Percentiles rank a stretch among this genome's conserved stretches.
phyloP scores from a whole-genome alignment of 2,329 filamentous ascomycete genomes.

The Laburnicola sp. region DNA sequence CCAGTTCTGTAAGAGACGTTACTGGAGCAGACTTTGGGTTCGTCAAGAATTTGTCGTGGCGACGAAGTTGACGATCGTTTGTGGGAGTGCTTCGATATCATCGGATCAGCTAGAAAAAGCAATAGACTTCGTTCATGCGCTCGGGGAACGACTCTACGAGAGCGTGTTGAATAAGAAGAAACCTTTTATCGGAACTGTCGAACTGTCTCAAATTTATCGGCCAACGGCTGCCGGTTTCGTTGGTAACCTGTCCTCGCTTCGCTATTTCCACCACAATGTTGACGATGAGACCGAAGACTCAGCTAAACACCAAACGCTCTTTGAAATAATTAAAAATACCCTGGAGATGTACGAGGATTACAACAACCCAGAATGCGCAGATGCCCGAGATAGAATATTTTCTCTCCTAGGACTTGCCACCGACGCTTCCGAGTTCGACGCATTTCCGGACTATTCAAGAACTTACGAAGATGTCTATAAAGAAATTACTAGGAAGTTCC shows the following conservation, averaged over 20 bases:
- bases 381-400: constrained; percentile 2
- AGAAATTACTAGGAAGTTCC: not conserved
- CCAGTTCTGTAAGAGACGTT: not conserved
- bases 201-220: not conserved
- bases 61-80: not conserved
- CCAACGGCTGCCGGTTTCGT: not conserved
- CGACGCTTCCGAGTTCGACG: not conserved
- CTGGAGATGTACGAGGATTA: not conserved
- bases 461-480: not conserved
- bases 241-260: not conserved
- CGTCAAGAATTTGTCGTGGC: constrained; percentile 2
- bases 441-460: constrained; percentile 2
- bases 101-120: not conserved
- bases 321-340: too few relatives aligned
- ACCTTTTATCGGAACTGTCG: too few relatives aligned
- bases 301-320: too few relatives aligned
- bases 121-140: not conserved
- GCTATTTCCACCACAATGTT: too few relatives aligned
- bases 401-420: not conserved
- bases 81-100: not conserved
- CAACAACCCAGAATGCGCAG: not conserved
- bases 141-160: not conserved
- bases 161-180: not conserved
- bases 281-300: too few relatives aligned
- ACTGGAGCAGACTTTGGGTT: constrained; percentile 3